phyloP scores from a whole-genome alignment of 306 rosid species.

The Pachyrhizus erosus region DNA sequence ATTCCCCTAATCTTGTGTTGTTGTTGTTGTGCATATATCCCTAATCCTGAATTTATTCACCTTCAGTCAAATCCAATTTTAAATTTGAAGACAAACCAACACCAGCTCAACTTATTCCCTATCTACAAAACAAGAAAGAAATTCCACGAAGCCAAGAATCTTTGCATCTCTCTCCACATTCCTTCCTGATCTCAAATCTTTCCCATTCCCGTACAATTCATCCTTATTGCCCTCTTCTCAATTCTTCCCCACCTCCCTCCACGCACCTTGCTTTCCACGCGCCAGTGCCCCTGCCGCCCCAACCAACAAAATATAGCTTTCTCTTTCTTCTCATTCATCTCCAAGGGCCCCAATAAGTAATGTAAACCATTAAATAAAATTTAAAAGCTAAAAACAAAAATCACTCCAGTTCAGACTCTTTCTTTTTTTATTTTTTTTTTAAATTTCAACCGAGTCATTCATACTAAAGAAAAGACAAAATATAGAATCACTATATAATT shows the following conservation, averaged over 20 bases:
- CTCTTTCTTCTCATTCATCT: background rate
- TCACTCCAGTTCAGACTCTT: no score
- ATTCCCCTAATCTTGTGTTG: background rate
- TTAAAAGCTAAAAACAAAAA: no score
- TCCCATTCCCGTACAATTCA: constrained; percentile 47
- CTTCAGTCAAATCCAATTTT: constrained; percentile 7
- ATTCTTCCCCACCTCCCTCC: background rate
- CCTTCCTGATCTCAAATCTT: constrained; percentile 49
- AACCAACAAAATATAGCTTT: background rate
- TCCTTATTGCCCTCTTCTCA: constrained; percentile 35
- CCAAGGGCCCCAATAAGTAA: background rate
- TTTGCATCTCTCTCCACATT: constrained; percentile 49
- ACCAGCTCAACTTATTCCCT: constrained; percentile 52
- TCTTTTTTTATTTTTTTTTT: no score
- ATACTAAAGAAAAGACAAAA: background rate
- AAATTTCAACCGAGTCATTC: background rate
- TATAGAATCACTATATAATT: background rate
- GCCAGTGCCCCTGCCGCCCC: constrained; percentile 29
- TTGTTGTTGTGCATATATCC: constrained; percentile 5
- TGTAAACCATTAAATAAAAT: no score
- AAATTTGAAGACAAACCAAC: constrained; percentile 35
- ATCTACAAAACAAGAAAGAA: constrained; percentile 44
- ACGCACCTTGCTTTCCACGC: constrained; percentile 23
- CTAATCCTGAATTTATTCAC: background rate
- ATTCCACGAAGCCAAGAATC: constrained; percentile 54